Conservation (phyloP, 371 early-diverging fungal species). For the Rhizopus sp. region DNA sequence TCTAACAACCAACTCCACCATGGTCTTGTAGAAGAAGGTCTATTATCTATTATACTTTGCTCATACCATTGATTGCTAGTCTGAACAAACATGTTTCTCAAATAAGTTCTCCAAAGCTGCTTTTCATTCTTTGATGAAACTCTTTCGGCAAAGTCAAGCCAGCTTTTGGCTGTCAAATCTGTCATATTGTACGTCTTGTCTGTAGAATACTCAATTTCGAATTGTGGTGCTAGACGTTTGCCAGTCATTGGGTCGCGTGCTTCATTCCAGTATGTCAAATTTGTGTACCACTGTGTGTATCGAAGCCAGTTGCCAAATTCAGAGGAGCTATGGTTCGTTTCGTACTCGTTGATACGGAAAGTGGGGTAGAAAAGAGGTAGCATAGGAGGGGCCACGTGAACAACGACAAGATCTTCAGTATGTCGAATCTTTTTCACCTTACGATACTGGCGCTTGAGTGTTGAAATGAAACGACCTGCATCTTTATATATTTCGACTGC, state of each 20-base stretch:
- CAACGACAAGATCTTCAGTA: constrained; percentile 48
- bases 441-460: constrained; percentile 30
- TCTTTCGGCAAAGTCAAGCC: constrained; percentile 41
- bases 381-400: constrained; percentile 65
- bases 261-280: constrained; percentile 23
- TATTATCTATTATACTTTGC: constrained; percentile 10
- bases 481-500: constrained; percentile 39
- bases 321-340: constrained; percentile 10
- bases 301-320: constrained; percentile 21
- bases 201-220: constrained; percentile 55
- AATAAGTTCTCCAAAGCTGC: constrained; percentile 20
- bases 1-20: constrained; percentile 13
- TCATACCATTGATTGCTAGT: constrained; percentile 33
- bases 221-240: constrained; percentile 25
- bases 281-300: constrained; percentile 23
- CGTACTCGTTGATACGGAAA: constrained; percentile 65
- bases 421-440: constrained; percentile 30
- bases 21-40: neutral
- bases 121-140: constrained; percentile 19
- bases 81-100: constrained; percentile 30
- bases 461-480: constrained; percentile 31
- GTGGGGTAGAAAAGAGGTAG: constrained; percentile 72
- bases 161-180: constrained; percentile 53
- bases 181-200: constrained; percentile 58
- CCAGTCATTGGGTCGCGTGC: constrained; percentile 2